Evolutionary conservation across 441 rosid species (phyloP).

Genomic region (Bocquillonia castaneifolia): DNA sequence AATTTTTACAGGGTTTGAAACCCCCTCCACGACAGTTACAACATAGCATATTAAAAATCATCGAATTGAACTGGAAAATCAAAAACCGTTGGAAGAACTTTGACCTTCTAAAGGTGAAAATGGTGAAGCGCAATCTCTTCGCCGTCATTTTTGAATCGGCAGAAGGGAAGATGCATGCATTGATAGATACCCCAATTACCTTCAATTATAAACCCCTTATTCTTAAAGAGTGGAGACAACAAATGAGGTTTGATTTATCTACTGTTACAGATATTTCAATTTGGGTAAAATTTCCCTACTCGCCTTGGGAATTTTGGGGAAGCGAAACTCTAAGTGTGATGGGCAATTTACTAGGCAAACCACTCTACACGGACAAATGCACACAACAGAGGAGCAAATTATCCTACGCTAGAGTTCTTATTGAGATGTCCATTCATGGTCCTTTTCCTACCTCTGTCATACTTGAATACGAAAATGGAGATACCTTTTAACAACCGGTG

Average conservation of each 20-base stretch:
- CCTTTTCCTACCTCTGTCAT: not conserved
- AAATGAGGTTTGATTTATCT: not conserved
- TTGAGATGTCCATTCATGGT: too few relatives aligned
- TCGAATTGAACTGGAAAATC: not conserved
- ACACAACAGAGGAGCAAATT: not conserved
- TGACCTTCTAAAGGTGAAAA: not conserved
- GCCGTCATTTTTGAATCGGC: not conserved
- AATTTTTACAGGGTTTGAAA: too few relatives aligned
- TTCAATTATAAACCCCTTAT: not conserved
- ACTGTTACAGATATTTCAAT: not conserved
- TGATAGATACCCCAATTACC: not conserved
- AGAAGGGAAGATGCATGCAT: not conserved
- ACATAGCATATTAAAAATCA: too few relatives aligned
- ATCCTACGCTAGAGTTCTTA: not conserved
- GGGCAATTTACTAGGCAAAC: too few relatives aligned
- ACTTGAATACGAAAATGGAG: not conserved
- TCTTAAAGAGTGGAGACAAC: not conserved
- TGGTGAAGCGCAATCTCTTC: not conserved
- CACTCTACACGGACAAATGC: not conserved
- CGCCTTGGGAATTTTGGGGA: not conserved
- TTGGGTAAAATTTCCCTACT: not conserved
- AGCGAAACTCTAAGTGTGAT: not conserved
- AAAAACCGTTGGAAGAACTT: not conserved
- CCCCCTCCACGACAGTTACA: too few relatives aligned
- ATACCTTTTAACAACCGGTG: not conserved